phyloP scores from a whole-genome alignment of 208 protist genomes.

The Acanthamoeba triangularis region DNA sequence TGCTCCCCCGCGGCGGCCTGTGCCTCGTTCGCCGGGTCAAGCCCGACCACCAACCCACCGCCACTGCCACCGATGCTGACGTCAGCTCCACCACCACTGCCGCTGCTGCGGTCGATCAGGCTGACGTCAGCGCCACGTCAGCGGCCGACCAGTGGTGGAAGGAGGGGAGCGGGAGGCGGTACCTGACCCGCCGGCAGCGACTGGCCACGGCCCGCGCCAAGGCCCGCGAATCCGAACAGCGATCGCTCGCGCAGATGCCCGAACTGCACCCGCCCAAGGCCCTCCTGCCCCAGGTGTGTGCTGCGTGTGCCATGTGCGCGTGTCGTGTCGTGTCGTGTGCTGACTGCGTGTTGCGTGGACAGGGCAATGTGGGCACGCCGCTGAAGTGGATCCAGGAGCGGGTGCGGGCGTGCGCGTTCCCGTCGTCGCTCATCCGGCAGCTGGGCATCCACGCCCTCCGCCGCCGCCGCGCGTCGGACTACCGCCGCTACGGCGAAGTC shows the following conservation, averaged over 20 bases:
- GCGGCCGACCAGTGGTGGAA: neutral
- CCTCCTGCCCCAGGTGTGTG: neutral
- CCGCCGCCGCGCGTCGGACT: neutral
- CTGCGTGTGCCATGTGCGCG: neutral
- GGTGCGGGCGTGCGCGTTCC: neutral
- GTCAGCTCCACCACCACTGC: neutral
- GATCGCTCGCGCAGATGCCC: neutral
- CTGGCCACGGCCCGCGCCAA: neutral
- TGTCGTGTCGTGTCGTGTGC: neutral
- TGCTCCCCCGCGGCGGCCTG: neutral
- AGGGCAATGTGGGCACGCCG: constrained; percentile 56
- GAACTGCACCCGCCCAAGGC: constrained; percentile 16
- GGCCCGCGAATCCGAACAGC: neutral
- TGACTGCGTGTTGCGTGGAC: neutral
- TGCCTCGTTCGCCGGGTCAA: constrained; percentile 18
- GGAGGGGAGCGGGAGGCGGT: neutral
- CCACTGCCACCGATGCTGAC: neutral
- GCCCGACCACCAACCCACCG: neutral
- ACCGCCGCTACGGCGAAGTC: constrained; percentile 39
- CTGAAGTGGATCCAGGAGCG: constrained; percentile 29
- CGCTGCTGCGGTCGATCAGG: neutral
- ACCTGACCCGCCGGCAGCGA: constrained; percentile 8
- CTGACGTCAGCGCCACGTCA: neutral
- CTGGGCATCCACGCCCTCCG: constrained; percentile 22
- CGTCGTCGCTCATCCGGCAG: neutral